These are phyloP conservation scores for Citrus hindsii DNA, from an alignment of 345 rosid species.

Conservation along the genomic window DNA sequence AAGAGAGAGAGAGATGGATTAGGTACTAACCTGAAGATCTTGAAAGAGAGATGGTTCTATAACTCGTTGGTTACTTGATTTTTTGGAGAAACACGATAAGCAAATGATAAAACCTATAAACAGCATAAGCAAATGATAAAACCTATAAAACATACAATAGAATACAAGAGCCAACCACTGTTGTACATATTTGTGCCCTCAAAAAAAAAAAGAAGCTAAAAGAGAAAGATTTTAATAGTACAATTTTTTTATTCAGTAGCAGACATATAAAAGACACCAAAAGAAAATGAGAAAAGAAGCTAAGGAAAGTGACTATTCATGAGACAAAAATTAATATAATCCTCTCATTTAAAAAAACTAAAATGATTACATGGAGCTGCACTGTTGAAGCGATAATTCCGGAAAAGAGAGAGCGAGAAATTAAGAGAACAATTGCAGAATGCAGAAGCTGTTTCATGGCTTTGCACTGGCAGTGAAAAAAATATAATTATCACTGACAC, in stretches of 20 bases:
- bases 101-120: neutral
- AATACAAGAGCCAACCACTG: neutral
- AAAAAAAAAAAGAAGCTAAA: neutral
- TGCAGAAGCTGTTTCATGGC: slow-evolving; percentile 10
- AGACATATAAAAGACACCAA: slow-evolving; percentile 17
- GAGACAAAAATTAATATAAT: neutral
- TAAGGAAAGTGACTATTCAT: slow-evolving; percentile 23
- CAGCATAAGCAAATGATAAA: neutral
- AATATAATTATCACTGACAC: slow-evolving; percentile 3
- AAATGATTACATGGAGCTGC: slow-evolving; percentile 14
- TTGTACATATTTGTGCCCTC: neutral
- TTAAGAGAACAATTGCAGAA: neutral
- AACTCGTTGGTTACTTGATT: neutral
- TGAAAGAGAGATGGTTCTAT: neutral
- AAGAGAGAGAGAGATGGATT: too few relatives aligned
- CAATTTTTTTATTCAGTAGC: neutral
- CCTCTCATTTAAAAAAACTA: neutral
- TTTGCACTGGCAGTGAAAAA: slow-evolving; percentile 9
- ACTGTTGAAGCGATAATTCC: slow-evolving; percentile 22
- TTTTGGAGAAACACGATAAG: neutral
- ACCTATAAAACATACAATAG: neutral
- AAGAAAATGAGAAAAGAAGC: neutral
- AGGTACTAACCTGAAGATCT: slow-evolving; percentile 16
- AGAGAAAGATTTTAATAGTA: neutral
- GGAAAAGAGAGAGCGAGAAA: slow-evolving; percentile 14